These are phyloP conservation scores for Wickerhamomyces bovis DNA, from an alignment of 805 yeast genomes.

Conservation along the genomic window DNA sequence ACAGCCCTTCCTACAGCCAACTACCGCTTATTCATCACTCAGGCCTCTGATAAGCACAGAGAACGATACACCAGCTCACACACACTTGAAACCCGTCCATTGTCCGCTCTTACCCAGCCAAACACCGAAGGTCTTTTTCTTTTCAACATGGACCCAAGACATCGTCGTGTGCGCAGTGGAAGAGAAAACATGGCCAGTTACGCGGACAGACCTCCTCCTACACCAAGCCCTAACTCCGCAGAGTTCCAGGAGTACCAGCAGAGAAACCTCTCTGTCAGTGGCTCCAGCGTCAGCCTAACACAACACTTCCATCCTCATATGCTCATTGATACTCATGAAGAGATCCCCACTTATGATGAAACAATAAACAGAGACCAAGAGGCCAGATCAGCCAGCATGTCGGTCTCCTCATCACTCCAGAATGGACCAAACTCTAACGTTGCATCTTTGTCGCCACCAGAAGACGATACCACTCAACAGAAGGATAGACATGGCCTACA, in stretches of 20 bases:
- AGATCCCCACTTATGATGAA: slow-evolving; percentile 12
- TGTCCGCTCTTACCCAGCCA: neutral
- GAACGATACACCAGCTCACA: no score
- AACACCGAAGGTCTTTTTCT: neutral
- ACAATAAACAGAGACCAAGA: slow-evolving; percentile 5
- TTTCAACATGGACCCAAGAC: neutral
- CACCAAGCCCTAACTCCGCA: slow-evolving; percentile 23
- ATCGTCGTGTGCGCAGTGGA: neutral
- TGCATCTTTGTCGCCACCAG: slow-evolving; percentile 3
- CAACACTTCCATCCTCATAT: neutral
- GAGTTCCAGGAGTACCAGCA: slow-evolving; percentile 20
- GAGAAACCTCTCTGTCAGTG: neutral
- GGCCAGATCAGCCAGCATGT: slow-evolving; percentile 3
- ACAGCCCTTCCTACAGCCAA: neutral
- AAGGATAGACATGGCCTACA: slow-evolving; percentile 4
- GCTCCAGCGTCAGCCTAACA: slow-evolving; percentile 2
- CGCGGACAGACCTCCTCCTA: slow-evolving; percentile 37
- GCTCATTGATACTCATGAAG: neutral
- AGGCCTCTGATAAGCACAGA: no score
- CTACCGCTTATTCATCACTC: neutral
- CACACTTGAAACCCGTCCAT: no score
- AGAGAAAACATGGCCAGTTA: slow-evolving; percentile 14
- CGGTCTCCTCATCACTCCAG: slow-evolving; percentile 2
- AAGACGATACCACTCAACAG: slow-evolving; percentile 2
- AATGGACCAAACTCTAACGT: neutral